Evolutionary conservation across 2,329 filamentous ascomycete species (phyloP).

Genomic region (Teratosphaeria viscida): DNA sequence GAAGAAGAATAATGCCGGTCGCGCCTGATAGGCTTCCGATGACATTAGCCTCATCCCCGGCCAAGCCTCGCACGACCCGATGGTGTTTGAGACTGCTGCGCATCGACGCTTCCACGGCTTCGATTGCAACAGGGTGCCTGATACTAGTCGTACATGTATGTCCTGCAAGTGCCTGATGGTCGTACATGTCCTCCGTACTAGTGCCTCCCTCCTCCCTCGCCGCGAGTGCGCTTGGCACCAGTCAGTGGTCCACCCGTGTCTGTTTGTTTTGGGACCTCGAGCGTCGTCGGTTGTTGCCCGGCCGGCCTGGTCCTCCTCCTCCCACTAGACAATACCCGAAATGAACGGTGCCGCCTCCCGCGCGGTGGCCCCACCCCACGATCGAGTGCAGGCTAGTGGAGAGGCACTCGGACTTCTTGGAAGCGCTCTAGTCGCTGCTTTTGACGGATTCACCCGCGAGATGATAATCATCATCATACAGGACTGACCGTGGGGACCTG

Average conservation of each 20-base stretch:
- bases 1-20: not conserved
- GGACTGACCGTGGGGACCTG: not conserved
- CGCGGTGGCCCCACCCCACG: not conserved
- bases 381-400: not conserved
- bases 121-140: not conserved
- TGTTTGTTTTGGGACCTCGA: not conserved
- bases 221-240: not conserved
- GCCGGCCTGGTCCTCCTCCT: not conserved
- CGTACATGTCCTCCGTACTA: too few species aligned
- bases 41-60: not conserved
- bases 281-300: not conserved
- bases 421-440: not conserved
- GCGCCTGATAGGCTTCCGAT: not conserved
- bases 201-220: too few species aligned
- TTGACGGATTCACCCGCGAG: not conserved
- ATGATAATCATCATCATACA: too few species aligned
- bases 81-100: not conserved
- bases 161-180: too few species aligned
- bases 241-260: not conserved
- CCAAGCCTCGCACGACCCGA: not conserved
- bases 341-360: not conserved
- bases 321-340: slow-evolving; percentile 1
- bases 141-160: too few species aligned
- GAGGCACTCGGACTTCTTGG: not conserved
- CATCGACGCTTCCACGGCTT: not conserved